Conservation (phyloP, 352 stramenopile species). For the Blastocystis sp. region DNA sequence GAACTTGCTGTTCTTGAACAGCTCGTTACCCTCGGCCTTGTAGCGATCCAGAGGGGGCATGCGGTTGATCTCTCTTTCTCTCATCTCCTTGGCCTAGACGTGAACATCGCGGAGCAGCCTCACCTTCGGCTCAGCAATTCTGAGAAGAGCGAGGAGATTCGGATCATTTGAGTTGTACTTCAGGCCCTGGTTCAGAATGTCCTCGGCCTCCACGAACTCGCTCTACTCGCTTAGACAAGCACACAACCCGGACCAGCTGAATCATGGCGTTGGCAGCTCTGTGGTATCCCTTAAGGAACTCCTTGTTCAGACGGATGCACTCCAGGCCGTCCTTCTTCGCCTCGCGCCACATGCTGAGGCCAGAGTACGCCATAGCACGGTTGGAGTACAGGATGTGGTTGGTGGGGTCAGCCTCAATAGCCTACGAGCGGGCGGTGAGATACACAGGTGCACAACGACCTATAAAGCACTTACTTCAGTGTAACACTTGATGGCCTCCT, state of each 20-base stretch:
- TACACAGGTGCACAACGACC: background rate
- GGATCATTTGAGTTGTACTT: slow-evolving; percentile 54
- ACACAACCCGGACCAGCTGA: slow-evolving; percentile 71
- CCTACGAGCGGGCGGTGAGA: slow-evolving; percentile 68
- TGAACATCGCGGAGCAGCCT: background rate
- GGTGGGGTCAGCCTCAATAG: slow-evolving; percentile 78
- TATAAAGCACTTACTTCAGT: slow-evolving; percentile 72
- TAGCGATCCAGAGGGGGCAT: slow-evolving; percentile 79
- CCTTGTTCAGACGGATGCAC: slow-evolving; percentile 81
- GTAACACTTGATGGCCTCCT: slow-evolving; percentile 79
- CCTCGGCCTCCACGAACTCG: slow-evolving; percentile 70
- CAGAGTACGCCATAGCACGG: slow-evolving; percentile 71
- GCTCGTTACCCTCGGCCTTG: slow-evolving; percentile 84
- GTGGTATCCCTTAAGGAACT: slow-evolving; percentile 86
- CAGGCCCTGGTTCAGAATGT: slow-evolving; percentile 53
- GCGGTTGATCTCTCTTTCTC: slow-evolving; percentile 16
- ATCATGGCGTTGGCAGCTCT: slow-evolving; percentile 82
- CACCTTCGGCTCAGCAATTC: slow-evolving; percentile 55
- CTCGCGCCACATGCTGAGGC: slow-evolving; percentile 72
- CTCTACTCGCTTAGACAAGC: slow-evolving; percentile 2
- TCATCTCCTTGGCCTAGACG: slow-evolving; percentile 22
- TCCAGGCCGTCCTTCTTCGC: slow-evolving; percentile 78
- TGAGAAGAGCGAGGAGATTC: slow-evolving; percentile 65
- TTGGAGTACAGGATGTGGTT: slow-evolving; percentile 88
- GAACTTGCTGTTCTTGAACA: slow-evolving; percentile 82